Base-by-base conservation (phyloP, 1,139 yeast genomes). In the Pichia sp. region DNA sequence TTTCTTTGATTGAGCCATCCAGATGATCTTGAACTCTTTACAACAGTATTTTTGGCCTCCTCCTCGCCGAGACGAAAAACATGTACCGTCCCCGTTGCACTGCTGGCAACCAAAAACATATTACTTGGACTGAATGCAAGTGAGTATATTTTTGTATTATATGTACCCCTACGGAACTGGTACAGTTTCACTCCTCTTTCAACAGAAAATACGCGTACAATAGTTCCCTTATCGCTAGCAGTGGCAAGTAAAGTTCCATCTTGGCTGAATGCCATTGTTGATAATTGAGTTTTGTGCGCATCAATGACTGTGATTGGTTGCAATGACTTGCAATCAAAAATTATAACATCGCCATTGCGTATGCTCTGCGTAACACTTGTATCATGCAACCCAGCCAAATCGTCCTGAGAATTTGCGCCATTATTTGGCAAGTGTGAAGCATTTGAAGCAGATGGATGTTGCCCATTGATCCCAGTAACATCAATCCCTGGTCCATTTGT, bases 181-280 rank as follows among this genome's bases (percentile, higher is more conserved):
- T 82, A 90, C 51, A 92, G 72, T 65, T 92, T 89, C 23, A 82
- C 78, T 0, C 97, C 98, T 0, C 88, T 80, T 31, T 85, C 87
- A 1, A 90, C 90, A n/a, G 85, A 78, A 65, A 93, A 93, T 1
- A 93, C 89, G 56, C 99, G 75, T 1, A 93, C 83, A 48, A 93
- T 90, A 0, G 99, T 93, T 4, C 99, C 99, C 67, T 90, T 90
- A 61, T 90, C 96, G 16, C 97, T 88, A 1, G 98, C 97, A 0
- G 98, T 90, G 1, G 98, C 97, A 50, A 93, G 74, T 50, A 90
- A 70, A 0, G 85, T 76, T 0, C 99, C 99, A 66, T 90, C 96
- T 47, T 77, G 75, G 61, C 93, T 89, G 54, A 93, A 74, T 0
- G 90, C 76, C 59, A 92, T 74, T 1, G 92, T 87, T 0, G 97